phyloP scores from a whole-genome alignment of 1,139 yeast genomes.

The Spathaspora jeffriesii region DNA sequence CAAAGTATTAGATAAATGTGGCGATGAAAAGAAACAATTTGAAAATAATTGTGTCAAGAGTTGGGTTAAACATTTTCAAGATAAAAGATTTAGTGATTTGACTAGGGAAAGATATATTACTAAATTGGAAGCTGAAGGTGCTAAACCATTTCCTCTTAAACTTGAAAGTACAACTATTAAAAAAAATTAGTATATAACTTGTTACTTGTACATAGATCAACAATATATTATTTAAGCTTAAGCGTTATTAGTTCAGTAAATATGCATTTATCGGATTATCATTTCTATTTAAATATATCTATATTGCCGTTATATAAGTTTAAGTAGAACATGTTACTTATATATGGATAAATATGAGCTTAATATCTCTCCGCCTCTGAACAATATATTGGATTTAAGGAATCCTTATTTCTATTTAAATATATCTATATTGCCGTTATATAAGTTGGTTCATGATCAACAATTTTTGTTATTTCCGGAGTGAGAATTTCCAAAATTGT shows the following conservation, averaged over 20 bases:
- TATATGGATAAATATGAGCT: too few species aligned
- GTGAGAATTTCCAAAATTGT: constrained; percentile 56
- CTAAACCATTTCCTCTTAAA: constrained; percentile 48
- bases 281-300: not conserved
- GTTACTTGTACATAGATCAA: not conserved
- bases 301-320: constrained; percentile 28
- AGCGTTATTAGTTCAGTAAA: too few species aligned
- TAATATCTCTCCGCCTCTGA: too few species aligned
- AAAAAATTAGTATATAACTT: not conserved
- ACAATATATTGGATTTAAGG: too few species aligned
- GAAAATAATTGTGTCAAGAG: constrained; percentile 44
- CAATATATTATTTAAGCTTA: too few species aligned
- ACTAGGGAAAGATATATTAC: constrained; percentile 41
- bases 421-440: constrained; percentile 23
- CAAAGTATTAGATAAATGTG: constrained; percentile 37
- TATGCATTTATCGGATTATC: too few species aligned
- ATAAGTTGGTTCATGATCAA: constrained; percentile 34
- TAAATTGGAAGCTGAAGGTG: constrained; percentile 48
- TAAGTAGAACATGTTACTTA: too few species aligned
- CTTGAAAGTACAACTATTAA: constrained; percentile 20
- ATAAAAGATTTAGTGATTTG: constrained; percentile 45
- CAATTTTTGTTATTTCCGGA: constrained; percentile 17
- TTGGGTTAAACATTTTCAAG: constrained; percentile 50
- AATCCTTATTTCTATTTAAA: not conserved
- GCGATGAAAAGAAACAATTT: constrained; percentile 32